Evolutionary conservation across 1,284 basidiomycete species (phyloP).

Genomic region (Rhodotorula sp.): DNA sequence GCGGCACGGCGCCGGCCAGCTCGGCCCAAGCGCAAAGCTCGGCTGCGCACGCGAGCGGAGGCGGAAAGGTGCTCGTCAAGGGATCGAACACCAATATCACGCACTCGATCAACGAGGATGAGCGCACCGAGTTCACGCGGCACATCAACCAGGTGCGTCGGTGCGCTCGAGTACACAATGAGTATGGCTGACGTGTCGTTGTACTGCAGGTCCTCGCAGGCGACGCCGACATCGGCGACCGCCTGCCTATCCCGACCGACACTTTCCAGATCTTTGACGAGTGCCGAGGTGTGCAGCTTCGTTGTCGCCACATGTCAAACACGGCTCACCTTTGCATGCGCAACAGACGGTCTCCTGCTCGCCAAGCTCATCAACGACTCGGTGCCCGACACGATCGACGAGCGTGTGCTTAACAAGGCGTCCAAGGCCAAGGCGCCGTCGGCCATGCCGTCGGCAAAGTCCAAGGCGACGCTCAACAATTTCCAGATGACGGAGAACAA

Average conservation of each 20-base stretch:
- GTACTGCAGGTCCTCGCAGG: slow-evolving; percentile 75
- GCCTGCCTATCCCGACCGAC: slow-evolving; percentile 91
- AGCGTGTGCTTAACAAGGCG: slow-evolving; percentile 92
- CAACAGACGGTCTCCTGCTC: slow-evolving; percentile 82
- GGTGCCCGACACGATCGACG: slow-evolving; percentile 97
- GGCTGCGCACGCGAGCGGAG: slow-evolving; percentile 41
- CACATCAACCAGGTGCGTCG: slow-evolving; percentile 84
- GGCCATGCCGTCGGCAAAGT: slow-evolving; percentile 32
- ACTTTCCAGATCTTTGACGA: slow-evolving; percentile 99
- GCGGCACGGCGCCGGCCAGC: slow-evolving; percentile 1
- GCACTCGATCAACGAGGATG: slow-evolving; percentile 98
- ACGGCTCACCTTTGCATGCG: not conserved
- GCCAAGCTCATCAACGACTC: slow-evolving; percentile 99
- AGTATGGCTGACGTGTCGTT: not conserved
- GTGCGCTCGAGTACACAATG: not conserved
- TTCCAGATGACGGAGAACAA: slow-evolving; percentile 99
- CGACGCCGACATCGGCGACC: slow-evolving; percentile 77
- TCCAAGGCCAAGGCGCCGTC: slow-evolving; percentile 57
- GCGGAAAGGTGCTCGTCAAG: slow-evolving; percentile 89
- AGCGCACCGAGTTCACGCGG: slow-evolving; percentile 91
- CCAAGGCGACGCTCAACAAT: slow-evolving; percentile 64
- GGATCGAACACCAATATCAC: slow-evolving; percentile 94
- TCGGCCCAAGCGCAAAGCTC: not conserved
- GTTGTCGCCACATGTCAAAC: no score
- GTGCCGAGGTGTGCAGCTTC: slow-evolving; percentile 62